phyloP scores from a whole-genome alignment of 2,329 filamentous ascomycete genomes.

The Penicillium hordei region DNA sequence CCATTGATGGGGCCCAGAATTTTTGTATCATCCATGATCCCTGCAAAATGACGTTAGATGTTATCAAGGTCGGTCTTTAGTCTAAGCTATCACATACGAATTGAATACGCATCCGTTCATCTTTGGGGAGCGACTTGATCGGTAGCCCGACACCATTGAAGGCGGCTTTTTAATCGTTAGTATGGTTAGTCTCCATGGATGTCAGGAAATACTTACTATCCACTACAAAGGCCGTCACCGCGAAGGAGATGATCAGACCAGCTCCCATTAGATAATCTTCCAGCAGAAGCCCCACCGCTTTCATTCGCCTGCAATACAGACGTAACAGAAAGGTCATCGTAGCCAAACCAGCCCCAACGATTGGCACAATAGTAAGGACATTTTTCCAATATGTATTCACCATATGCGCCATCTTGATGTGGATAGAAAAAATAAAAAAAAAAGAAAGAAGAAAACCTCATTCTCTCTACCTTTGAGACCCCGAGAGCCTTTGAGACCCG shows the following conservation, averaged over 20 bases:
- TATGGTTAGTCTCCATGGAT: background rate
- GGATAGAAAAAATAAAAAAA: background rate
- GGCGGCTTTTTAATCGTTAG: slow-evolving; percentile 12
- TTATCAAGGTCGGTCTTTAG: background rate
- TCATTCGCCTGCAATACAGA: slow-evolving; percentile 13
- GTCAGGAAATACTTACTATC: slow-evolving; percentile 7
- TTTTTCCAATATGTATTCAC: slow-evolving; percentile 11
- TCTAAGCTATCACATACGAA: background rate
- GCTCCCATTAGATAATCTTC: slow-evolving; percentile 21
- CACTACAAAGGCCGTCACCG: slow-evolving; percentile 13
- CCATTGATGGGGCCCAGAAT: slow-evolving; percentile 20
- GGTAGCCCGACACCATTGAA: slow-evolving; percentile 13
- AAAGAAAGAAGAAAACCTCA: background rate
- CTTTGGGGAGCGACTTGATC: background rate
- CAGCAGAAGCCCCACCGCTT: slow-evolving; percentile 1
- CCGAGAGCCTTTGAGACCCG: too few relatives aligned
- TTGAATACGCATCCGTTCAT: background rate
- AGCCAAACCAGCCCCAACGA: slow-evolving; percentile 15
- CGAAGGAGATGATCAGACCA: slow-evolving; percentile 17
- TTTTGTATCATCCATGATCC: slow-evolving; percentile 21
- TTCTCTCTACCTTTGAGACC: too few relatives aligned
- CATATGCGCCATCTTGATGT: background rate
- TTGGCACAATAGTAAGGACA: slow-evolving; percentile 18
- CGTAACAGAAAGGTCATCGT: slow-evolving; percentile 19
- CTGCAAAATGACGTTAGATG: background rate